Base-by-base conservation (phyloP, 805 yeast genomes). In the Candida germanica region DNA sequence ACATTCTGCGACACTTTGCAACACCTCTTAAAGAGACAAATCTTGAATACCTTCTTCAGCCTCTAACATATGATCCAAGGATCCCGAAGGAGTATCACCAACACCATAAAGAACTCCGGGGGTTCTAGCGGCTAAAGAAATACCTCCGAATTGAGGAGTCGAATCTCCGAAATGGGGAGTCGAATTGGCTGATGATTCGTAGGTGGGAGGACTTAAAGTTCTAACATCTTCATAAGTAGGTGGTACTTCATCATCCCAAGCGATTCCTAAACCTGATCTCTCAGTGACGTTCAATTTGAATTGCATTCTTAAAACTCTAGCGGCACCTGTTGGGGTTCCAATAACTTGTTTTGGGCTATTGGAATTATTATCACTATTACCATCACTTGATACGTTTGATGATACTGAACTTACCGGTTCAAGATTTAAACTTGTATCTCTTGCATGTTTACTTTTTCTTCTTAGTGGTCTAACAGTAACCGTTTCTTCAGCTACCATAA, bases 211-310 rank as follows among this genome's bases (percentile, higher is more conserved):
- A 15, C 89, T 79, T 28, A 87, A 68, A 0, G 94, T 79, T 19
- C 79, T 69, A 14, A 93, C 88, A 47, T 87, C 91, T 36, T 79
- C 87, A 52, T 93, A 93, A 14, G 88, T 84, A 1, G 99, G 99
- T 2, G 99, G 99, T 12, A 94, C 98, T 59, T 93, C 98, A 54
- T 91, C 97, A 59, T 91, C 97, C 98, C 98, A 93, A 0, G 97
- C 84, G 20, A 93, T 87, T 4, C 98, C 98, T 27, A 93, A 69
- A 0, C 99, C 99, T 0, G 95, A 83, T 41, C 98, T 71, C 55
- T 89, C 98, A 2, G 95, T 84, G 15, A 93, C 61, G 3, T 69
- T 67, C n/a, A 91, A 51, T 46, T 83, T 82, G 63, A 93, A 91
- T 58, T 89, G 96, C 97, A 93, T 93, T 46, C 98, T 67, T 42